phyloP scores from a whole-genome alignment of 306 rosid genomes.

The Dryas alaskensis region DNA sequence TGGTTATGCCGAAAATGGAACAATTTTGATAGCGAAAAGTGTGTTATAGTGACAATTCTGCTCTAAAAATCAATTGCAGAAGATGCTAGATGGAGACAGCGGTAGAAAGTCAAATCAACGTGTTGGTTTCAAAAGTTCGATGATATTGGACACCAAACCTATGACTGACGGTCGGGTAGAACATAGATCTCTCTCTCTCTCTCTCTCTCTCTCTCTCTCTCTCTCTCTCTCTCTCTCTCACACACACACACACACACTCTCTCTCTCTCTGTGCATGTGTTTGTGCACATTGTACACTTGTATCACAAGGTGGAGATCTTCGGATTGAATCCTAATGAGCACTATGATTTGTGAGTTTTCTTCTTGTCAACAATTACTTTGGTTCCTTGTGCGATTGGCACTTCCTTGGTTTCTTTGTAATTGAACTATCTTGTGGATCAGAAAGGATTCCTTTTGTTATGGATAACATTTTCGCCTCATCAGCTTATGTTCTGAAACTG shows the following conservation, averaged over 20 bases:
- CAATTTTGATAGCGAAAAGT: slow-evolving; percentile 9
- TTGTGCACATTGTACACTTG: too few relatives aligned
- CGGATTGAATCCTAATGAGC: not conserved
- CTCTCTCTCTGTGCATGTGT: too few relatives aligned
- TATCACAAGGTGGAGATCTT: too few relatives aligned
- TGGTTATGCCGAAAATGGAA: slow-evolving; percentile 4
- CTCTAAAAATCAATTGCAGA: slow-evolving; percentile 39
- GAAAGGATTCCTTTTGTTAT: not conserved
- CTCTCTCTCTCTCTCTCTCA: slow-evolving; percentile 28
- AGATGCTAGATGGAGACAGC: slow-evolving; percentile 72
- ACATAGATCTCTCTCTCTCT: slow-evolving; percentile 19
- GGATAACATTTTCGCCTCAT: not conserved
- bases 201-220: slow-evolving; percentile 19
- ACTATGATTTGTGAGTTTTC: not conserved
- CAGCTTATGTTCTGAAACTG: slow-evolving; percentile 21
- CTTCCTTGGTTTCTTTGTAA: not conserved
- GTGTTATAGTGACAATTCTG: slow-evolving; percentile 16
- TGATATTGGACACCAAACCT: slow-evolving; percentile 86
- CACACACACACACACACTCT: too few relatives aligned
- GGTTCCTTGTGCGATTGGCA: not conserved
- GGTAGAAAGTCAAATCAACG: slow-evolving; percentile 66
- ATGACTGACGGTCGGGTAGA: slow-evolving; percentile 94
- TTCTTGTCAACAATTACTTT: not conserved
- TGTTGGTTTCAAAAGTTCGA: slow-evolving; percentile 85
- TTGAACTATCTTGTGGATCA: not conserved